Evolutionary conservation across 2,329 filamentous ascomycete genomes (phyloP), one percentile per base, ranked within the genome.

Genomic region (Paecilomyces sp.): DNA sequence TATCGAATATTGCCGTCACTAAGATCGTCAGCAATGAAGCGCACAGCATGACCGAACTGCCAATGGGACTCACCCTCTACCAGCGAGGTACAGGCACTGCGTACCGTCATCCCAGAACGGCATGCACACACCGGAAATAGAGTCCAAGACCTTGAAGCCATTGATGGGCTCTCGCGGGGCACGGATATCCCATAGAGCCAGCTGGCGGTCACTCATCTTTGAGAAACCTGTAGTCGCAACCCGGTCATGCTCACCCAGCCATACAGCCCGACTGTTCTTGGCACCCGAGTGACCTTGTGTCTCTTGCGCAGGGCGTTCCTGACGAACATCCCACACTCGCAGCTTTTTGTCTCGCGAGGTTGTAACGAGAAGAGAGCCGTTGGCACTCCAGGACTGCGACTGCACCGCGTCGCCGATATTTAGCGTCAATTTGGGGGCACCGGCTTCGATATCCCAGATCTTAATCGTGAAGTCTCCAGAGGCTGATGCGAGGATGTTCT

Each of bases 61-160:
- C 7, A 25, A 31, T 31, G 41, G 2, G 36, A 78, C 89, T 80
- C 77, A 93, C 91, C 93, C 94, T 81, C 97, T 97, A 73, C 94
- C 94, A 69, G 94, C 94, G 72, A 99, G 84, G 77, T 97, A 99
- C 71, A 99, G 81, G 74, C 91, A 95, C 79, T 94, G 92, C 57
- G 91, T 96, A 62, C 92, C 91, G 62, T 97, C 93, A 74, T 99
- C 94, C 94, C 94, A 99, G 85, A 99, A 97, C 33, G 94, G 94
- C 91, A 99, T 97, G 83, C 92, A 96, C 61, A 99, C 92, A 74
- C 94, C 94, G 54, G 93, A 97, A 70, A 96, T 96, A 54, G 91
- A 95, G 77, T 99, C 94, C 55, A 99, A 84, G 67, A 90, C 89
- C 68, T 85, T 88, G 79, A 97, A 97, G 15, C 92, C 92, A 56